Conservation (phyloP, 1,284 basidiomycete species). For the Leccinum fallax region DNA sequence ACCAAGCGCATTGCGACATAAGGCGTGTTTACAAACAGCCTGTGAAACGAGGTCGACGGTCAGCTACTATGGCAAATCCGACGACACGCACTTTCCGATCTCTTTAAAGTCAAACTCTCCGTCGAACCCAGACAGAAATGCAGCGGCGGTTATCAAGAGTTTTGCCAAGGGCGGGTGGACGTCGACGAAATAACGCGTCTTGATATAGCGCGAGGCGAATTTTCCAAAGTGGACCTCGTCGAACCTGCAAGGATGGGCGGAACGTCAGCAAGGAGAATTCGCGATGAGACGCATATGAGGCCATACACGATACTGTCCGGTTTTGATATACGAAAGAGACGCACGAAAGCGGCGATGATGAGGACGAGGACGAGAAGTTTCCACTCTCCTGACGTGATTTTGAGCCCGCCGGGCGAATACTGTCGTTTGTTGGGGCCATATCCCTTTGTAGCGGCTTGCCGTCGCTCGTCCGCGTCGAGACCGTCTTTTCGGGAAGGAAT, state of each 20-base stretch:
- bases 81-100: constrained; percentile 80
- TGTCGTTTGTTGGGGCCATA: constrained; percentile 57
- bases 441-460: constrained; percentile 68
- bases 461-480: constrained; percentile 71
- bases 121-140: constrained; percentile 88
- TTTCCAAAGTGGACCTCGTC: constrained; percentile 98
- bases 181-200: constrained; percentile 91
- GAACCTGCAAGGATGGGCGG: constrained; percentile 58
- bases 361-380: constrained; percentile 67
- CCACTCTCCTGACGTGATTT: constrained; percentile 69
- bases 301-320: constrained; percentile 90
- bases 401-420: constrained; percentile 60
- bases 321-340: constrained; percentile 78
- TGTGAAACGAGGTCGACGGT: constrained; percentile 34
- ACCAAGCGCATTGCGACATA: constrained; percentile 97
- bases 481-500: constrained; percentile 54
- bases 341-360: constrained; percentile 69
- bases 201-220: constrained; percentile 90
- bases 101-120: constrained; percentile 97
- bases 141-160: constrained; percentile 90
- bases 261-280: background rate
- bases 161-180: constrained; percentile 98
- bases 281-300: background rate
- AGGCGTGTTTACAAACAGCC: constrained; percentile 84
- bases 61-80: background rate